Evolutionary conservation across 1,139 yeast genomes (phyloP).

Genomic region (Nakaseomyces bracarensis): DNA sequence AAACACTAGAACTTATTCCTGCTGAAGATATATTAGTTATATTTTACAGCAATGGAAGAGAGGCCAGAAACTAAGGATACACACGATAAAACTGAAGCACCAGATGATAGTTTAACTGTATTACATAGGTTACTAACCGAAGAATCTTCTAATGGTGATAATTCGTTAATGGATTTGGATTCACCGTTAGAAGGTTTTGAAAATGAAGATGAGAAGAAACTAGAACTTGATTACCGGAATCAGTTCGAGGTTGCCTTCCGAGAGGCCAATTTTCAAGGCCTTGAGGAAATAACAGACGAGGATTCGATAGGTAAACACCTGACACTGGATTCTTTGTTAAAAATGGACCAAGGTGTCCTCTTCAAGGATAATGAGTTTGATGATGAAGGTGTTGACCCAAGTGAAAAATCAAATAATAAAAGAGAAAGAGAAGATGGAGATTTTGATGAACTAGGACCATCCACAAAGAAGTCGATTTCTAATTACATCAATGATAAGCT

Average conservation of each 20-base stretch:
- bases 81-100: not conserved
- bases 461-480: not conserved
- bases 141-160: not conserved
- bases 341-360: not conserved
- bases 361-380: not conserved
- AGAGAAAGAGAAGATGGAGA: not conserved
- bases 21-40: slow-evolving; percentile 3
- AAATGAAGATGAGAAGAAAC: not conserved
- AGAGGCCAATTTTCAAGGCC: slow-evolving; percentile 1
- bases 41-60: slow-evolving; percentile 1
- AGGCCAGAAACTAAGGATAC: not conserved
- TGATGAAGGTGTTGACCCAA: not conserved
- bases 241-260: slow-evolving; percentile 3
- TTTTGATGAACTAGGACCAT: not conserved
- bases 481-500: not conserved
- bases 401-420: not conserved
- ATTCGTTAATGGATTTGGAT: not conserved
- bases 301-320: slow-evolving; percentile 1
- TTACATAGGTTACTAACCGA: not conserved
- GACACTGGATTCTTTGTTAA: slow-evolving; percentile 2
- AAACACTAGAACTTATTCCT: too few species aligned
- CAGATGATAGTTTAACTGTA: not conserved
- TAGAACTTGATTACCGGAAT: slow-evolving; percentile 7
- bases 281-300: slow-evolving; percentile 1
- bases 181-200: not conserved